Evolutionary conservation across 768 basidiomycete species (phyloP).

Genomic region (Megacollybia marginata): DNA sequence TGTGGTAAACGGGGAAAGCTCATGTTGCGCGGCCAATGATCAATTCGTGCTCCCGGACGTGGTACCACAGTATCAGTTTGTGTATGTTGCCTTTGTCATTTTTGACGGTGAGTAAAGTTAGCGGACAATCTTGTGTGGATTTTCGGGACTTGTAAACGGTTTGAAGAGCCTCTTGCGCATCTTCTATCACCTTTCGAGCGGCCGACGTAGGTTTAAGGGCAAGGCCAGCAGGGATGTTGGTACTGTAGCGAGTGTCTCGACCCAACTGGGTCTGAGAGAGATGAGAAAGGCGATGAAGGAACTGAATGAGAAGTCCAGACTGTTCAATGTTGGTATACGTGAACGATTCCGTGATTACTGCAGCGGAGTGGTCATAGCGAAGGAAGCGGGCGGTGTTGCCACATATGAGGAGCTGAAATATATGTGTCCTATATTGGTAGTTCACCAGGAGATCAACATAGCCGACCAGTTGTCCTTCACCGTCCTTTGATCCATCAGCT

Average conservation of each 20-base stretch:
- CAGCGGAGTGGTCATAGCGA: slow-evolving; percentile 27
- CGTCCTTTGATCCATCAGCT: background rate
- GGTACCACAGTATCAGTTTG: background rate
- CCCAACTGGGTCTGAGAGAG: slow-evolving; percentile 10
- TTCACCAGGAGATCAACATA: slow-evolving; percentile 15
- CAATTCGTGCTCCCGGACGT: slow-evolving; percentile 1
- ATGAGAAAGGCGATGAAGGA: slow-evolving; percentile 18
- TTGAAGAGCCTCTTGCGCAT: background rate
- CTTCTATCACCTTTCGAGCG: background rate
- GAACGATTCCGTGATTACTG: slow-evolving; percentile 17
- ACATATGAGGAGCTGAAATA: slow-evolving; percentile 22
- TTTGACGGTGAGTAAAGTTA: background rate
- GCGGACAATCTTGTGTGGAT: too few relatives aligned
- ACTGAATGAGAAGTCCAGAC: slow-evolving; percentile 10
- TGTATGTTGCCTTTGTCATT: background rate
- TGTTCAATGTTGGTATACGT: slow-evolving; percentile 9
- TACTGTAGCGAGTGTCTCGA: slow-evolving; percentile 10
- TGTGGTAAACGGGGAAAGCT: slow-evolving; percentile 12
- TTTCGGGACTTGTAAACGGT: background rate
- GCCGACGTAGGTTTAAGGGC: background rate
- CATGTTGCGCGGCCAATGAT: slow-evolving; percentile 17
- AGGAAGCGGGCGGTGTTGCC: slow-evolving; percentile 20
- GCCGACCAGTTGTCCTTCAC: slow-evolving; percentile 15
- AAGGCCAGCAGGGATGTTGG: background rate
- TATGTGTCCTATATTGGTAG: slow-evolving; percentile 21